Percentiles rank a stretch among this genome's conserved stretches.
phyloP scores from a whole-genome alignment of 805 yeast genomes.

The Isabelozyma gotoi region DNA sequence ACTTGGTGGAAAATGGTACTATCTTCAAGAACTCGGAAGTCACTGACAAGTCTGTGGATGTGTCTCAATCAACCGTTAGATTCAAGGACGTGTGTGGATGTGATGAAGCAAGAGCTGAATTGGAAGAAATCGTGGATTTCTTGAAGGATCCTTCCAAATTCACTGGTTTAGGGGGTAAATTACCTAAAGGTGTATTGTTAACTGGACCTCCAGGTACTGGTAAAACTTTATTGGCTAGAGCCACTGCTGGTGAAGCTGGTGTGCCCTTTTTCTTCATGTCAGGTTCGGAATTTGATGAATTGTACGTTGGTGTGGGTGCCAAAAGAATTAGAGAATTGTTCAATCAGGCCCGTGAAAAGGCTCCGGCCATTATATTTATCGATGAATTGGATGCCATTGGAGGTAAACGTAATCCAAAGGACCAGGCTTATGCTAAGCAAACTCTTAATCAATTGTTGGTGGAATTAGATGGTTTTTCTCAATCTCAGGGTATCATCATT shows the following conservation, averaged over 20 bases:
- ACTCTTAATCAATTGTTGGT: constrained; percentile 94
- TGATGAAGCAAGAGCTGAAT: constrained; percentile 96
- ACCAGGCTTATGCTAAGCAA: constrained; percentile 97
- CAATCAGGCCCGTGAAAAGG: constrained; percentile 87
- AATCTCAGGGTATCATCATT: constrained; percentile 87
- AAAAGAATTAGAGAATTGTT: constrained; percentile 94
- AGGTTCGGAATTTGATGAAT: constrained; percentile 96
- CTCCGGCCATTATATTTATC: constrained; percentile 95
- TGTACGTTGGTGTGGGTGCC: constrained; percentile 99
- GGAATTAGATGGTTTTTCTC: constrained; percentile 94
- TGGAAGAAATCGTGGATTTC: constrained; percentile 97
- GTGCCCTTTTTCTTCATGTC: constrained; percentile 98
- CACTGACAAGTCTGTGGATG: constrained; percentile 78
- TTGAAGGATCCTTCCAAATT: constrained; percentile 94
- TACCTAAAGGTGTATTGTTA: constrained; percentile 93
- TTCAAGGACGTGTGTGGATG: constrained; percentile 96
- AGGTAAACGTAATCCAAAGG: constrained; percentile 95
- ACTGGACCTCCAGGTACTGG: constrained; percentile 99
- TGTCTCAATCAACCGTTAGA: constrained; percentile 78
- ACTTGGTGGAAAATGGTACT: constrained; percentile 79
- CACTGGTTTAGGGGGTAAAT: constrained; percentile 94
- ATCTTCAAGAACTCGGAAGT: constrained; percentile 72
- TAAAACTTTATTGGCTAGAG: constrained; percentile 93
- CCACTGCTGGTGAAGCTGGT: constrained; percentile 99
- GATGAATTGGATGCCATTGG: constrained; percentile 99